Evolutionary conservation across 2,329 filamentous ascomycete species (phyloP), one percentile per base, ranked within the genome.

Genomic region (Penicillium griseofulvum): DNA sequence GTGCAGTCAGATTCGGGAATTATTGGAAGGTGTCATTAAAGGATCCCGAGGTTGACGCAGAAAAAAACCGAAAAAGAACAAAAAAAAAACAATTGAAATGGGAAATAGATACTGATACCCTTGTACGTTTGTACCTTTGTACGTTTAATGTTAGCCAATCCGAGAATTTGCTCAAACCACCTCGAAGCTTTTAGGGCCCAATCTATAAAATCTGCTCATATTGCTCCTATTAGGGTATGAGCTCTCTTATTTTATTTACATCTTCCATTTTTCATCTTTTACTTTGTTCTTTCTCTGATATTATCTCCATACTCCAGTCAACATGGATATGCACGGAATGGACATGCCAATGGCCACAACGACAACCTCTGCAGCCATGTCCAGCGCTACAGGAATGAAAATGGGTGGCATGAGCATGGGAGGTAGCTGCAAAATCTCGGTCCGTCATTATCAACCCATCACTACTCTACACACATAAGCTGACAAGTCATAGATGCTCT

Each of bases 1-100:
- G 5, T 97, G 93, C 74, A 91, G 88, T 74, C 88, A 92, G 70
- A 86, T 97, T 37, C 83, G 90, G 60, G 82, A 85, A 62, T 88
- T 96, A 47, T 71, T 99, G 66, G 92, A 97, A 72, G 80, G 81
- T 7, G 87, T 95, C 14, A 87, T 97, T 43, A 85, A 87, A 69
- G 84, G 83, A 42, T 65, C 67, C 33, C 52, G 57, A 45, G 51
- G 44, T 33, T 65, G 49, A 63, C 31, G 39, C 28, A 39, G n/a
- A 19, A 46, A 22, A 14, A 8, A 11, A 31, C n/a, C n/a, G n/a
- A 37, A 37, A 31, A 22, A 8, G 10, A 53, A 34, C 33, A 12
- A 51, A 29, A 37, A 24, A 11, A 12, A 22, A 36, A 22, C 17
- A 29, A 33, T 34, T 45, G 29, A 45, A 43, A 33, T 28, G 16